Base-by-base conservation (phyloP, 169 alveolate genomes). In the Cryptosporidium andersoni region DNA sequence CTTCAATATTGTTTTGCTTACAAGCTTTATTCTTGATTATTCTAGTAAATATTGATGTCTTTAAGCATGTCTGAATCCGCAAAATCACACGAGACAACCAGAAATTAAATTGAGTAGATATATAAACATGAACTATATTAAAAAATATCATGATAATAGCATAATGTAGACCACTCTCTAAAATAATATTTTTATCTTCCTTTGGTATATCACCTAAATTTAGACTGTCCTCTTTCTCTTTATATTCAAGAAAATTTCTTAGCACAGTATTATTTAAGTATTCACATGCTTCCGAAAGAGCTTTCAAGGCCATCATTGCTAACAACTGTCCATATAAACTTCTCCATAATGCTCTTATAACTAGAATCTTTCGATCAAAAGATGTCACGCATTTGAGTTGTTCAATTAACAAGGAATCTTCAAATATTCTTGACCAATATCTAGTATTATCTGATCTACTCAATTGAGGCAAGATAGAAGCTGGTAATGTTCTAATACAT, bases 361-460 rank as follows among this genome's bases (percentile, higher is more conserved):
- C 85, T 9, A 74, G 49, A n/a, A 74, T 36, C n/a, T 74, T 74
- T 9, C 85, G 66, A 40, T 74, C 85, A 55, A 74, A 74, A 16
- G 85, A 60, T 3, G 85, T 25, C 34, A 74, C 9, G 36, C 45
- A 14, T 11, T 60, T 40, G 5, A 74, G 34, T 34, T 60, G 37
- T 49, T 74, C 85, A 4, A 40, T 12, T 51, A 58, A 66, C 11
- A 74, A 34, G 25, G 74, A 49, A 16, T 43, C 49, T 43, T 74
- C 85, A 48, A 74, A 74, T 63, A 74, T 2, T 14, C 60, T 74
- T 2, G 66, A 74, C 85, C 85, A 74, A 60, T 74, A 74, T 51
- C 47, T 53, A 2, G 85, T 74, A 45, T 49, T 58, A 47, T 74
- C 85, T 6, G 85, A 56, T 2, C 60, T 63, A 2, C 74, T 66